Evolutionary conservation across 768 basidiomycete genomes (phyloP), one percentile per base, ranked within the genome.

Genomic region (Auriscalpium orientale): DNA sequence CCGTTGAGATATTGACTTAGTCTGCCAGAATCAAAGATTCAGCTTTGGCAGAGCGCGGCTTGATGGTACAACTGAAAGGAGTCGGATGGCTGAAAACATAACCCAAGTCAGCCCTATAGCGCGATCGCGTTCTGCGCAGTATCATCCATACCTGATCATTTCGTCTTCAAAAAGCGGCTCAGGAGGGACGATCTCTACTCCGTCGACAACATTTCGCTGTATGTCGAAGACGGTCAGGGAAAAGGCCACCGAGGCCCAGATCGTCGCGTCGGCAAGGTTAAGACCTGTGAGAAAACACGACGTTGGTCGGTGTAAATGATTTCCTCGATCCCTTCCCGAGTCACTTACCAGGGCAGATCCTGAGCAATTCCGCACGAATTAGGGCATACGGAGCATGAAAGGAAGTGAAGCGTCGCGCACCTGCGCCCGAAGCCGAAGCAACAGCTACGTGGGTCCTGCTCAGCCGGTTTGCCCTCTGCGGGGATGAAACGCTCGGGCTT

Each of bases 361-460:
- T 56, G 36, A 28, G 8, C 2, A 18, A 43, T 2, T 15, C 4
- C 2, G 4, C 28, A 28, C 4, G 4, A 28, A 43, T 8, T 8
- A 43, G 13, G 40, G 13, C 15, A n/a, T 4, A 43, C 4, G 22
- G 3, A 15, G 40, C 40, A 43, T 8, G 7, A 8, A 43, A 18
- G 4, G 8, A 35, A 16, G 4, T 47, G 35, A 8, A 15, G 40
- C n/a, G 21, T 47, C 13, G 18, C 53, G 38, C 18, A 64, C 64
- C 69, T 58, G 28, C 68, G 60, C 18, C 70, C 70, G 54, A 69
- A 70, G 7, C 70, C 70, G 53, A 70, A 72, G 35, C 56, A 62
- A 40, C 60, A 56, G 7, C 46, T 47, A 8, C 60, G 63, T 1
- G 69, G 65, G 52, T 70, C 66, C 2, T 35, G 51, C 54, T 68